Conservation (phyloP, 441 rosid species). For the Syzygium malaccense region DNA sequence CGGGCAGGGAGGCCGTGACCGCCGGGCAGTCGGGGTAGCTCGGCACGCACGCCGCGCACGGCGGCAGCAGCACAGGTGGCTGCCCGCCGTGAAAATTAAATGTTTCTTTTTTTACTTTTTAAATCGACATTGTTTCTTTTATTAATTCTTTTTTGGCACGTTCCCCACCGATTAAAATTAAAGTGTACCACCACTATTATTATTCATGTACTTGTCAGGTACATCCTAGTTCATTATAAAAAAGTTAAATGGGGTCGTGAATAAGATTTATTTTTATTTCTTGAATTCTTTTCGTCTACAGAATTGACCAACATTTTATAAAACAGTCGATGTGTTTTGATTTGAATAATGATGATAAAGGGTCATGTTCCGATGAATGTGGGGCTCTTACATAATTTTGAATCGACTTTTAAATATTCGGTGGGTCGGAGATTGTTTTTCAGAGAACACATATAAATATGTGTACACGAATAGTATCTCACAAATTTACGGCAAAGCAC, state of each 20-base stretch:
- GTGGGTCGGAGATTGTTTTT: not conserved
- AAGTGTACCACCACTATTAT: not conserved
- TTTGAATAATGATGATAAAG: not conserved
- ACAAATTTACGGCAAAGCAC: not conserved
- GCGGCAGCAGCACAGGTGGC: too few species aligned
- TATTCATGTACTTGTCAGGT: not conserved
- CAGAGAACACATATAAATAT: not conserved
- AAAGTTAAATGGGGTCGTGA: not conserved
- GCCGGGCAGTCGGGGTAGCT: too few species aligned
- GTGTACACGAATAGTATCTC: not conserved
- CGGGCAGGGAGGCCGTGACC: too few species aligned
- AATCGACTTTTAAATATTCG: not conserved
- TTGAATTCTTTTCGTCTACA: not conserved
- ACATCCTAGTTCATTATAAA: not conserved
- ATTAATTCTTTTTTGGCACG: not conserved
- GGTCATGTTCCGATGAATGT: not conserved
- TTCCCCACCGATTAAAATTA: not conserved
- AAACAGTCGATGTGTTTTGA: not conserved
- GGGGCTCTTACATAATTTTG: not conserved
- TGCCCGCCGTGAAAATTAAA: too few species aligned
- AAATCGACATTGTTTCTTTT: too few species aligned
- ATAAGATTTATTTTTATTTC: not conserved
- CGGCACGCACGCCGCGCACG: too few species aligned
- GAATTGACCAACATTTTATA: not conserved
- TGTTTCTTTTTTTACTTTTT: too few species aligned